phyloP scores from a whole-genome alignment of 768 basidiomycete species.

The Boletus rex-veris region DNA sequence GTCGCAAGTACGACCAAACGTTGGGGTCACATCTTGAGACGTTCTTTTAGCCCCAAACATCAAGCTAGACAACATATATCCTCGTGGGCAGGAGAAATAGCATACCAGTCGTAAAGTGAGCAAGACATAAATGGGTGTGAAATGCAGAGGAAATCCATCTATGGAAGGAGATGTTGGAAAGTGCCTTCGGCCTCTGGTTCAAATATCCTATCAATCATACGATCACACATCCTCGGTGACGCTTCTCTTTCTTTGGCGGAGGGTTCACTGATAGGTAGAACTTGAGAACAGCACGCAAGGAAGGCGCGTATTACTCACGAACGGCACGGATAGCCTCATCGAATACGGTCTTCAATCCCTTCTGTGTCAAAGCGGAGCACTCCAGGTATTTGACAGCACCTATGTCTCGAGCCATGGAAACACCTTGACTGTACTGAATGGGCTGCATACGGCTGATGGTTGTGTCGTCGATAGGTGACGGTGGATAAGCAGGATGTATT shows the following conservation, averaged over 20 bases:
- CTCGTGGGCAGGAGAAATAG: constrained; percentile 30
- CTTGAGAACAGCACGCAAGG: constrained; percentile 4
- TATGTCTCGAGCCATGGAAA: constrained; percentile 89
- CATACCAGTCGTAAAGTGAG: constrained; percentile 65
- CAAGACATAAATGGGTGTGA: constrained; percentile 68
- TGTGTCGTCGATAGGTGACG: constrained; percentile 4
- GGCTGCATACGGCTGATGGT: constrained; percentile 82
- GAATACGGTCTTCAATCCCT: constrained; percentile 98
- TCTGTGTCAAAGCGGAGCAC: constrained; percentile 95
- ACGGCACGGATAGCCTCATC: constrained; percentile 98
- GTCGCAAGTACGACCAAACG: too few species aligned
- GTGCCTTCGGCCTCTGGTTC: constrained; percentile 19
- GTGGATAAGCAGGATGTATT: constrained; percentile 1
- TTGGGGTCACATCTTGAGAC: too few species aligned
- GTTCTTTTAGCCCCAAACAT: background rate
- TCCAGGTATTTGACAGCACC: constrained; percentile 95
- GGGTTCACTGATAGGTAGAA: constrained; percentile 60
- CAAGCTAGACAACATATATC: constrained; percentile 41
- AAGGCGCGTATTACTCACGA: constrained; percentile 50
- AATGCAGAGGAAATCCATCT: constrained; percentile 41
- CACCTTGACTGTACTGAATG: constrained; percentile 88
- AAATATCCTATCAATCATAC: constrained; percentile 46
- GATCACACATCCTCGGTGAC: constrained; percentile 59
- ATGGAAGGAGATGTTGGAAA: constrained; percentile 20
- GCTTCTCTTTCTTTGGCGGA: constrained; percentile 55